These are phyloP conservation scores for Epithemia pelagica DNA, from an alignment of 108 stramenopile species.

Conservation along the genomic window DNA sequence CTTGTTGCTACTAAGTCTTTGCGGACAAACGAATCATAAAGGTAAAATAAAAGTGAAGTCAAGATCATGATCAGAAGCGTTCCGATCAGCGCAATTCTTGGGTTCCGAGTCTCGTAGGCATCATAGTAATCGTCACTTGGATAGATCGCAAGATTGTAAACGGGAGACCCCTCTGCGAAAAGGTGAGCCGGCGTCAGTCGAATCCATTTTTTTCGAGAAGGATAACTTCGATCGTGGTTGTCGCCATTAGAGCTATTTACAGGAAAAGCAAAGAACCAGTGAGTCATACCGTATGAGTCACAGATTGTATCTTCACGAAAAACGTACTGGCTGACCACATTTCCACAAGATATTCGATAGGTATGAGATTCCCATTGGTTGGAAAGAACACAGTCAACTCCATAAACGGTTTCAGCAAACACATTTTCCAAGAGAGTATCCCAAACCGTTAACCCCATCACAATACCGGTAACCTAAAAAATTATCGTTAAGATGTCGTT, in stretches of 20 bases:
- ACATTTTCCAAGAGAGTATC: conserved; percentile 8
- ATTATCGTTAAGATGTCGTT: too few species aligned
- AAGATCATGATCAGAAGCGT: conserved; percentile 32
- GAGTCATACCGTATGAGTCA: too few species aligned
- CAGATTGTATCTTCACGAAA: too few species aligned
- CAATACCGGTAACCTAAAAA: conserved; percentile 1
- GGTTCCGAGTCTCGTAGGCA: conserved; percentile 20
- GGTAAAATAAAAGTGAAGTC: conserved; percentile 30
- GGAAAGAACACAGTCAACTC: conserved; percentile 25
- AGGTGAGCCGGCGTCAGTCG: not conserved
- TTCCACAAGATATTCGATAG: not conserved
- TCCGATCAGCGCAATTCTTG: conserved; percentile 22
- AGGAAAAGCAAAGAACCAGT: not conserved
- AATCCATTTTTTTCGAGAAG: not conserved
- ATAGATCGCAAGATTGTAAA: conserved; percentile 5
- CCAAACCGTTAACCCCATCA: not conserved
- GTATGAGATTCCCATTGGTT: not conserved
- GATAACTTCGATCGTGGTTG: conserved; percentile 18
- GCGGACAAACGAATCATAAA: conserved; percentile 46
- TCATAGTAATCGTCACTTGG: conserved; percentile 26
- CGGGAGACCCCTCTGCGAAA: not conserved
- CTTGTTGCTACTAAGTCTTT: conserved; percentile 31
- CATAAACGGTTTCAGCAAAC: conserved; percentile 21
- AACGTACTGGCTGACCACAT: not conserved
- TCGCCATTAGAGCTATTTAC: conserved; percentile 20